Conservation (phyloP, 2,329 filamentous ascomycete genomes). For the Cladosporium colombiae region DNA sequence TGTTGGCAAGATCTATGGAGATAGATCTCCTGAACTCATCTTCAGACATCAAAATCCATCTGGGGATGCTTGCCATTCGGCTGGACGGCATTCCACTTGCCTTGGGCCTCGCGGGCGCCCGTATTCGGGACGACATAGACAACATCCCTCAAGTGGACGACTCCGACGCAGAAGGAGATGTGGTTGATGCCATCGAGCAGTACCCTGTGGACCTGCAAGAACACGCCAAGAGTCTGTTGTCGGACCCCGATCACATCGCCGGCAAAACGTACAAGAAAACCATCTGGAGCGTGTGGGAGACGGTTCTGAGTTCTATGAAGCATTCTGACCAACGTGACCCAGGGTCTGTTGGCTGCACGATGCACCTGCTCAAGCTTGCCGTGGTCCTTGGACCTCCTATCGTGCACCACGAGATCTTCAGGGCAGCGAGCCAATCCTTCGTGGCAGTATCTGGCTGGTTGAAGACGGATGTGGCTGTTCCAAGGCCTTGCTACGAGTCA, state of each 20-base stretch:
- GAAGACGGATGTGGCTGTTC: background rate
- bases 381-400: background rate
- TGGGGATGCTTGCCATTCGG: background rate
- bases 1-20: background rate
- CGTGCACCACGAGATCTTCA: conserved; percentile 4
- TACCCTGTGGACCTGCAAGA: background rate
- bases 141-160: background rate
- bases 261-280: background rate
- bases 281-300: conserved; percentile 7
- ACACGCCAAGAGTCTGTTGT: background rate
- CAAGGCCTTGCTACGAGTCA: background rate
- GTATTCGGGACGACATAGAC: background rate
- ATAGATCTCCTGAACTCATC: background rate
- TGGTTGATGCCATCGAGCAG: background rate
- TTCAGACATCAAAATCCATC: background rate
- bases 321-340: background rate
- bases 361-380: background rate
- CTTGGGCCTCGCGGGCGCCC: background rate
- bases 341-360: background rate
- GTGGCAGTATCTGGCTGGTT: background rate
- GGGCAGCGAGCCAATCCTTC: background rate
- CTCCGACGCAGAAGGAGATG: background rate
- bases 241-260: background rate
- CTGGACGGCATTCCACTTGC: background rate
- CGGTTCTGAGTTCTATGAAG: background rate